These are phyloP conservation scores for Sugiyamaella marilandica DNA, from an alignment of 805 yeast genomes.

Conservation along the genomic window DNA sequence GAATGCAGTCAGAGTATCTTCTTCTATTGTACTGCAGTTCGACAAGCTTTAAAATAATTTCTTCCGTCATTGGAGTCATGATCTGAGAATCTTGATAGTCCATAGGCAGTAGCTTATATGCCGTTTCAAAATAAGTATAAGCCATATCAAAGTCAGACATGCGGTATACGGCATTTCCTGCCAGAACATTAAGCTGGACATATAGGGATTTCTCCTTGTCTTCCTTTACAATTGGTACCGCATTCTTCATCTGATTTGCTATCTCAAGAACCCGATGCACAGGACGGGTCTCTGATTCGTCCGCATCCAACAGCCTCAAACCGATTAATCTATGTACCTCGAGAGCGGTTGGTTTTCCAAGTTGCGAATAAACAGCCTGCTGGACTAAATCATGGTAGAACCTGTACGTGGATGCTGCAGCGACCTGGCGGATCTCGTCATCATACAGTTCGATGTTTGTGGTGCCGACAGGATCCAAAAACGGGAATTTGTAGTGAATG, in stretches of 20 bases:
- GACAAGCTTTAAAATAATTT: conserved; percentile 19
- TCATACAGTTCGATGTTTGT: conserved; percentile 28
- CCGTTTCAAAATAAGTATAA: conserved; percentile 37
- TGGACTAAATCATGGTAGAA: conserved; percentile 42
- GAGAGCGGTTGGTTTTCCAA: conserved; percentile 28
- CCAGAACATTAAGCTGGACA: conserved; percentile 38
- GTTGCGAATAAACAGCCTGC: conserved; percentile 31
- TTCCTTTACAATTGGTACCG: conserved; percentile 32
- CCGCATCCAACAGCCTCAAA: conserved; percentile 33
- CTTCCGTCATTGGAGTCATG: conserved; percentile 14
- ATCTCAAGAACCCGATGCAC: conserved; percentile 32
- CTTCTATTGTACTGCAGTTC: conserved; percentile 28
- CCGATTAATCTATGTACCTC: conserved; percentile 41
- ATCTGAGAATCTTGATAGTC: conserved; percentile 12
- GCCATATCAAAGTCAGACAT: conserved; percentile 42
- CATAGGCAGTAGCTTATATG: conserved; percentile 27
- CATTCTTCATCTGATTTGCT: conserved; percentile 39
- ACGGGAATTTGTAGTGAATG: conserved; percentile 45
- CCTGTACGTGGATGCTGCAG: conserved; percentile 35
- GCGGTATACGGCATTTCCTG: conserved; percentile 43
- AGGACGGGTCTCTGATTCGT: conserved; percentile 23
- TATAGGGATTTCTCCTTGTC: conserved; percentile 37
- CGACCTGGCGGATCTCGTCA: conserved; percentile 33
- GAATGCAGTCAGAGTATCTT: conserved; percentile 35
- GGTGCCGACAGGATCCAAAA: conserved; percentile 34